A percentile compares a stretch with the other conserved stretches of the same genome.
These are phyloP conservation scores for Xylaria sp. DNA, from an alignment of 2,329 filamentous ascomycete genomes.

Conservation along the genomic window DNA sequence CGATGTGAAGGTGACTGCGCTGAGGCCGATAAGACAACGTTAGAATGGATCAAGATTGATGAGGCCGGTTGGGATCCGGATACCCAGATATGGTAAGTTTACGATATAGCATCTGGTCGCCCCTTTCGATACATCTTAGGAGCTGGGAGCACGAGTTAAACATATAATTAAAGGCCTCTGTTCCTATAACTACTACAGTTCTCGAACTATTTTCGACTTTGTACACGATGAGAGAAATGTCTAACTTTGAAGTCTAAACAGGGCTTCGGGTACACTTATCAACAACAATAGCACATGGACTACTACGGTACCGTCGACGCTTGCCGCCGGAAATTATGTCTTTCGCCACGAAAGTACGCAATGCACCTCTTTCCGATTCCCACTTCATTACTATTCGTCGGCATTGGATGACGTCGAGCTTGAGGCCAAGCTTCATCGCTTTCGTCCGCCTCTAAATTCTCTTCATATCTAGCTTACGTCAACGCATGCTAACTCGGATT, in stretches of 20 bases:
- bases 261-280: constrained; percentile 55
- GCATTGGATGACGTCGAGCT: not conserved
- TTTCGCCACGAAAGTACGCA: constrained; percentile 57
- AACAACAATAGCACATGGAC: constrained; percentile 59
- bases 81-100: constrained; percentile 17
- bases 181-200: no score
- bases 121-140: no score
- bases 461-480: not conserved
- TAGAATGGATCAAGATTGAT: constrained; percentile 49
- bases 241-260: constrained; percentile 25
- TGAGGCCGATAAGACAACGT: constrained; percentile 16
- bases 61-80: constrained; percentile 43
- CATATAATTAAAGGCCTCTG: no score
- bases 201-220: no score
- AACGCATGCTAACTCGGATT: not conserved
- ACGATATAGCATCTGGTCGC: not conserved
- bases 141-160: no score
- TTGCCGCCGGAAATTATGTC: constrained; percentile 60
- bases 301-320: constrained; percentile 55
- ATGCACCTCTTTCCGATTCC: not conserved
- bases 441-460: not conserved
- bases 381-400: not conserved
- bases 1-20: constrained; percentile 39
- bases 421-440: no score
- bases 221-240: no score